Evolutionary conservation across 1,139 yeast genomes (phyloP).

Genomic region (Lodderomyces oxycetoniae): DNA sequence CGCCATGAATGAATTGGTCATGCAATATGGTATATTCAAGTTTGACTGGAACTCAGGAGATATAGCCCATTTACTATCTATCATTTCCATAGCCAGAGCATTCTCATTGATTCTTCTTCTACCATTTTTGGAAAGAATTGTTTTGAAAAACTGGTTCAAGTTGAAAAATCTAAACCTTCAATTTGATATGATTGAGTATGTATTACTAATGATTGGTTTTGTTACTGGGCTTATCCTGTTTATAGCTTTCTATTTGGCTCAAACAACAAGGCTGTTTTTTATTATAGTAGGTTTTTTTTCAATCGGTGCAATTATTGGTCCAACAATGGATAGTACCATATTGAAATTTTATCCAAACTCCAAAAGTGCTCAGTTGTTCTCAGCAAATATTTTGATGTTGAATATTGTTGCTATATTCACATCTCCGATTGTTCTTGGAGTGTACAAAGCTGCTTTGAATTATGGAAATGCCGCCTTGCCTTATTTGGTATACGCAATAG

Average conservation of each 20-base stretch:
- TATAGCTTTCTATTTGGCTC: conserved; percentile 14
- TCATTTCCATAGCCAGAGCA: conserved; percentile 43
- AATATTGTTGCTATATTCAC: conserved; percentile 23
- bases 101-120: conserved; percentile 27
- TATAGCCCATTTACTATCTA: conserved; percentile 55
- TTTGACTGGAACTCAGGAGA: conserved; percentile 58
- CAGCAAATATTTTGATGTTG: conserved; percentile 30
- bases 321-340: conserved; percentile 31
- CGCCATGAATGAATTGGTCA: conserved; percentile 33
- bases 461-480: conserved; percentile 5
- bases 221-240: conserved; percentile 4
- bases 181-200: conserved; percentile 54
- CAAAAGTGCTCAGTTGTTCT: conserved; percentile 19
- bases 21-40: conserved; percentile 53
- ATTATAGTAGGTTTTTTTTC: conserved; percentile 32
- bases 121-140: conserved; percentile 28
- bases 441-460: conserved; percentile 2
- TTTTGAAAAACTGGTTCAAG: conserved; percentile 24
- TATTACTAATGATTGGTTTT: conserved; percentile 18
- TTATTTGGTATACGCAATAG: conserved; percentile 11
- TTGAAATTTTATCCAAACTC: conserved; percentile 38
- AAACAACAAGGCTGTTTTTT: conserved; percentile 14
- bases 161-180: conserved; percentile 35
- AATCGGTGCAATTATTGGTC: conserved; percentile 37
- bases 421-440: conserved; percentile 23